Percentiles rank a stretch among this genome's conserved stretches.
Conservation (phyloP, 768 basidiomycete genomes). For the Mycena olivaceomarginata region DNA sequence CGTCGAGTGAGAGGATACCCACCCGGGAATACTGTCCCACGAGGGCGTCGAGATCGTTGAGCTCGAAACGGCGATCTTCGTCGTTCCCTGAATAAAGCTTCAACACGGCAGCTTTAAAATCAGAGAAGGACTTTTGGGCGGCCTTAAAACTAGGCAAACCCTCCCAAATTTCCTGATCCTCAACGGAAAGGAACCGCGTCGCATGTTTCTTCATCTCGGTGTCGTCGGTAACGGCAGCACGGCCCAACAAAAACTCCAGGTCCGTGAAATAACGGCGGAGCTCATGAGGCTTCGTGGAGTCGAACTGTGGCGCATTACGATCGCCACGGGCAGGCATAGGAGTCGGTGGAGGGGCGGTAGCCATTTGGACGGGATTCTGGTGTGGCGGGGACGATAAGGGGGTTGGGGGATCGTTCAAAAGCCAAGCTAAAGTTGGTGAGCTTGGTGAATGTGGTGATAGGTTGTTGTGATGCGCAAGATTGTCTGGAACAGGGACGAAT, state of each 20-base stretch:
- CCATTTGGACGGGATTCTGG: no score
- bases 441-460: no score
- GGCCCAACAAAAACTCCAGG: conserved; percentile 38
- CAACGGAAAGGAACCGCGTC: conserved; percentile 36
- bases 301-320: no score
- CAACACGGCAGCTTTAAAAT: conserved; percentile 44
- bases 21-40: conserved; percentile 43
- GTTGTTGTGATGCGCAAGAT: no score
- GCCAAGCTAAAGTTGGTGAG: no score
- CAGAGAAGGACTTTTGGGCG: no score
- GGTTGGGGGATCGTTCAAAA: no score
- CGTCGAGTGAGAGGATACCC: conserved; percentile 40
- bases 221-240: conserved; percentile 26
- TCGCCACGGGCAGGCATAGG: conserved; percentile 47
- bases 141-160: conserved; percentile 45
- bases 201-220: conserved; percentile 44
- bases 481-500: no score
- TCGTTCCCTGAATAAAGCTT: conserved; percentile 50
- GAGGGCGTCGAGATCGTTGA: conserved; percentile 45
- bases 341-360: background rate
- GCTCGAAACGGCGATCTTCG: conserved; percentile 35
- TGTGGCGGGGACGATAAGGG: no score
- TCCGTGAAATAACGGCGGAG: conserved; percentile 45
- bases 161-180: conserved; percentile 47
- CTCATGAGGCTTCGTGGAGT: conserved; percentile 40